Evolutionary conservation across 129 eudicot genomes (phyloP).

Genomic region (Flaveria trinervia): DNA sequence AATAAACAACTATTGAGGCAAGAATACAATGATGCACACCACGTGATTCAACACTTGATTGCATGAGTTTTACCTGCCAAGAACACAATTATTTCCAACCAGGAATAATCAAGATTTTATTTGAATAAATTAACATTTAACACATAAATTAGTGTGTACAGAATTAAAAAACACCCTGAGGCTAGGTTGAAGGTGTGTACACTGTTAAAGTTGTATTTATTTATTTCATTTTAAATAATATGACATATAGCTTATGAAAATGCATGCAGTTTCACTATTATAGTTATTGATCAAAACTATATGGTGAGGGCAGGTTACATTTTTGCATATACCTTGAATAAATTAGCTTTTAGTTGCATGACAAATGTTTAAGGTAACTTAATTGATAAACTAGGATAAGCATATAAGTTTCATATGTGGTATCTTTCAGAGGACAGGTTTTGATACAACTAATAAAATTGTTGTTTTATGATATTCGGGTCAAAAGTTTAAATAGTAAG

Average conservation of each 20-base stretch:
- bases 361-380: too few species aligned
- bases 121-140: conserved; percentile 11
- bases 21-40: conserved; percentile 38
- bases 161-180: conserved; percentile 19
- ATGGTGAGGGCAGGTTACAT: background rate
- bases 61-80: conserved; percentile 20
- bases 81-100: conserved; percentile 33
- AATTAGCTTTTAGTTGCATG: too few species aligned
- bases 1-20: background rate
- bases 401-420: too few species aligned
- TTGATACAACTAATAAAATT: too few species aligned
- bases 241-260: background rate
- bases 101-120: conserved; percentile 29
- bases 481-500: too few species aligned
- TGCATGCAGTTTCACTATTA: background rate
- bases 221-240: background rate
- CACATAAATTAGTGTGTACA: conserved; percentile 23
- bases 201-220: background rate
- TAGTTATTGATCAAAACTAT: background rate
- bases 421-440: too few species aligned
- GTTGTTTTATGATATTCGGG: too few species aligned
- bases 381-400: too few species aligned
- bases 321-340: too few species aligned
- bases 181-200: conserved; percentile 12
- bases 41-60: conserved; percentile 37